Percentiles rank a stretch among this genome's conserved stretches.
Conservation (phyloP, 192 early-diverging fungal genomes). For the Phlyctochytrium bullatum region DNA sequence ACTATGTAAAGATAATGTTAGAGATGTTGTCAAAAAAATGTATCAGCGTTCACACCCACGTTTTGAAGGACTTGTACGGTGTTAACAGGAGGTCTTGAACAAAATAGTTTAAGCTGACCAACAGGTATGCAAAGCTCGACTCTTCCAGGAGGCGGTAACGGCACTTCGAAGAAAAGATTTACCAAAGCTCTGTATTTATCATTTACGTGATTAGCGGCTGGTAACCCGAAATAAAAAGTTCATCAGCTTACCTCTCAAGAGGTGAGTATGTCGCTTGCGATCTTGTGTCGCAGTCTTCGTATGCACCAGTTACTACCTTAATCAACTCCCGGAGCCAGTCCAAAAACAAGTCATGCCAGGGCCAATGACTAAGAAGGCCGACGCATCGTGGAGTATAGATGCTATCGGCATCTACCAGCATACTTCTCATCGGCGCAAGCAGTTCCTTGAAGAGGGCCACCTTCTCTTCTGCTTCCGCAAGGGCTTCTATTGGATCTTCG, state of each 20-base stretch:
- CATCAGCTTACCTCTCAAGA: constrained; percentile 56
- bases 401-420: constrained; percentile 53
- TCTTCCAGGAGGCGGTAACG: constrained; percentile 76
- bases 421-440: constrained; percentile 55
- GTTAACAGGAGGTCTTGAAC: constrained; percentile 73
- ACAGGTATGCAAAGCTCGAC: constrained; percentile 71
- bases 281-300: constrained; percentile 33
- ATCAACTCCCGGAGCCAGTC: constrained; percentile 75
- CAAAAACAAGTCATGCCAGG: constrained; percentile 70
- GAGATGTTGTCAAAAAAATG: neutral
- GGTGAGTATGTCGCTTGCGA: constrained; percentile 24
- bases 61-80: constrained; percentile 72
- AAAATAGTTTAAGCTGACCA: constrained; percentile 58
- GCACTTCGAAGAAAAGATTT: constrained; percentile 72
- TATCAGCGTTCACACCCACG: too few species aligned
- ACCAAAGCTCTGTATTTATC: constrained; percentile 48
- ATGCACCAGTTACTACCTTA: constrained; percentile 49
- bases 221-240: constrained; percentile 4
- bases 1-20: constrained; percentile 43
- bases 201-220: constrained; percentile 2
- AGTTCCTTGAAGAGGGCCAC: constrained; percentile 61
- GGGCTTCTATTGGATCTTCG: constrained; percentile 8
- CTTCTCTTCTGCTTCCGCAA: constrained; percentile 66
- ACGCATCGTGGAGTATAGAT: constrained; percentile 68
- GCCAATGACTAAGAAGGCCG: constrained; percentile 68